phyloP scores from a whole-genome alignment of 768 basidiomycete species.

The Favolaschia claudopus region DNA sequence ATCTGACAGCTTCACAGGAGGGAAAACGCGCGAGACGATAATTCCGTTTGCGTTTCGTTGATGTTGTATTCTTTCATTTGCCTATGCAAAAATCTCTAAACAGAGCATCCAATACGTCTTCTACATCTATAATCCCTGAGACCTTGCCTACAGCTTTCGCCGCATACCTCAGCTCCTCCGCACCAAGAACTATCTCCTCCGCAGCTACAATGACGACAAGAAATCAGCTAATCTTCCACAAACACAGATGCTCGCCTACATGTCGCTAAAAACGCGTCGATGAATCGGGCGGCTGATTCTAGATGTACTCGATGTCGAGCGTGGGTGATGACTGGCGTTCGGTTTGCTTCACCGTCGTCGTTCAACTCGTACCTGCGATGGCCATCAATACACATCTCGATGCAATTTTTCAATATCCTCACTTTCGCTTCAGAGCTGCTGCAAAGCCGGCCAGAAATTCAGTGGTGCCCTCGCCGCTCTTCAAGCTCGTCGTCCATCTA shows the following conservation, averaged over 20 bases:
- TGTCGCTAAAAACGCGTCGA: conserved; percentile 66
- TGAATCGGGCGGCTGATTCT: conserved; percentile 64
- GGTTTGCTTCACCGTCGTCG: conserved; percentile 32
- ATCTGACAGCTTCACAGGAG: conserved; percentile 8
- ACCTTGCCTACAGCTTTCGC: conserved; percentile 84
- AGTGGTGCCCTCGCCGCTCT: conserved; percentile 60
- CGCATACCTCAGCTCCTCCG: conserved; percentile 90
- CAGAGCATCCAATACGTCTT: conserved; percentile 83
- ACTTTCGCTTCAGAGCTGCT: conserved; percentile 58
- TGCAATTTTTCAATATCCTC: conserved; percentile 15
- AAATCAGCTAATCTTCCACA: neutral
- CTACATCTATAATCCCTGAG: conserved; percentile 81
- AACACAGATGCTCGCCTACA: conserved; percentile 37
- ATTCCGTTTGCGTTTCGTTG: neutral
- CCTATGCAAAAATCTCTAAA: conserved; percentile 93
- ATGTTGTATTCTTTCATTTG: conserved; percentile 52
- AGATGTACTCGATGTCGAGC: conserved; percentile 83
- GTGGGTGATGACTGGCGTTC: conserved; percentile 76
- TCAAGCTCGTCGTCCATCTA: conserved; percentile 72
- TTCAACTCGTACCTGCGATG: conserved; percentile 36
- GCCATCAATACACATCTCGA: neutral
- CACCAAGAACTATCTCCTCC: conserved; percentile 81
- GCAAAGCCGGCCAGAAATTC: conserved; percentile 70
- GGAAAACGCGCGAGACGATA: conserved; percentile 14
- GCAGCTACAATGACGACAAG: conserved; percentile 46